phyloP scores from a whole-genome alignment of 805 yeast genomes.

The Wickerhamomyces queroliae region DNA sequence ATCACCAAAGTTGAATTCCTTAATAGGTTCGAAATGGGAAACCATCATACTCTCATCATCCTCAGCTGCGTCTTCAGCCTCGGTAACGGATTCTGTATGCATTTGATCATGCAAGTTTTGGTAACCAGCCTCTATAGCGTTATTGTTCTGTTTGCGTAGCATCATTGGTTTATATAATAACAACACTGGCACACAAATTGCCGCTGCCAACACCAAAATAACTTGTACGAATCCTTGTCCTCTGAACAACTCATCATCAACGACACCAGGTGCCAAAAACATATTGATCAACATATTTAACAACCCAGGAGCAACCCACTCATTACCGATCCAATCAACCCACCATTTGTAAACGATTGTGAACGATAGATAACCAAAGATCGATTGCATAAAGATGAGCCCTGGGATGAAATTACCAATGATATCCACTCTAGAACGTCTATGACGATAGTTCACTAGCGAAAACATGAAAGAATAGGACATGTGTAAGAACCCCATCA shows the following conservation, averaged over 20 bases:
- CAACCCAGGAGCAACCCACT: slow-evolving; percentile 83
- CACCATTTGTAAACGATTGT: slow-evolving; percentile 92
- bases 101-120: slow-evolving; percentile 33
- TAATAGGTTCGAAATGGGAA: slow-evolving; percentile 44
- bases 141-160: slow-evolving; percentile 51
- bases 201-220: slow-evolving; percentile 65
- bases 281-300: slow-evolving; percentile 92
- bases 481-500: slow-evolving; percentile 96
- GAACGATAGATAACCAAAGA: slow-evolving; percentile 86
- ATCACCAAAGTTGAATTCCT: slow-evolving; percentile 78
- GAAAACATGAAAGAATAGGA: slow-evolving; percentile 83
- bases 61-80: slow-evolving; percentile 41
- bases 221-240: slow-evolving; percentile 81
- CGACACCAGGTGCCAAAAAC: slow-evolving; percentile 90
- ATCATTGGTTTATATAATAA: slow-evolving; percentile 78
- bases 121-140: slow-evolving; percentile 45
- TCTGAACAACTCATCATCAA: slow-evolving; percentile 72
- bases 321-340: slow-evolving; percentile 80
- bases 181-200: slow-evolving; percentile 90
- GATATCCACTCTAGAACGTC: slow-evolving; percentile 70
- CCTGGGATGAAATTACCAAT: slow-evolving; percentile 95
- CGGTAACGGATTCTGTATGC: slow-evolving; percentile 24
- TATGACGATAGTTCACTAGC: slow-evolving; percentile 68
- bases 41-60: slow-evolving; percentile 35
- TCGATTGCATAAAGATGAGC: slow-evolving; percentile 89